A percentile compares a stretch with the other conserved stretches of the same genome.
These are phyloP conservation scores for Sphagnum fallax DNA, from an alignment of 228 moss, liverwort and hornwort species.

Conservation along the genomic window DNA sequence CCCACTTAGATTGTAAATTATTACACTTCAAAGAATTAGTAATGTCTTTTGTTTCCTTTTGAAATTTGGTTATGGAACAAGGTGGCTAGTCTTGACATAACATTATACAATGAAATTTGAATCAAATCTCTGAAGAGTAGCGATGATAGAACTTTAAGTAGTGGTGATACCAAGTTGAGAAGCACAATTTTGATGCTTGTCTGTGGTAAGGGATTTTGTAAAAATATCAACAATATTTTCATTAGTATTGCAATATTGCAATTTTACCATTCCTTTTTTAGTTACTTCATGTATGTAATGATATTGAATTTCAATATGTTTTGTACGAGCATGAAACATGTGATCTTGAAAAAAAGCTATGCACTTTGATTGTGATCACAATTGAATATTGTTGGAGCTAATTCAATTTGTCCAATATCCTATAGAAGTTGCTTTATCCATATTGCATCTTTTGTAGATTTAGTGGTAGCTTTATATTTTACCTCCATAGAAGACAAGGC, in stretches of 20 bases:
- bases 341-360: not conserved
- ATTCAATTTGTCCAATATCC: not conserved
- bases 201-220: not conserved
- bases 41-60: too few relatives aligned
- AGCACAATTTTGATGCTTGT: not conserved
- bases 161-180: not conserved
- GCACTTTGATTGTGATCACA: not conserved
- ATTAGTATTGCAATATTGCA: not conserved
- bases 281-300: not conserved
- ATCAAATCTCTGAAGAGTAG: not conserved
- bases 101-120: not conserved
- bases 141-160: not conserved
- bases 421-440: not conserved
- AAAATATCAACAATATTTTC: not conserved
- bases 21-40: too few relatives aligned
- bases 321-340: not conserved
- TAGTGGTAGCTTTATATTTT: not conserved
- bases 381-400: not conserved
- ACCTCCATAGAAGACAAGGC: not conserved
- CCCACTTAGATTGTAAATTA: too few relatives aligned
- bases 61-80: not conserved
- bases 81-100: not conserved
- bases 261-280: not conserved
- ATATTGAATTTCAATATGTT: not conserved
- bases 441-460: not conserved